phyloP scores from a whole-genome alignment of 1,139 yeast genomes.

The Torulaspora globosa region DNA sequence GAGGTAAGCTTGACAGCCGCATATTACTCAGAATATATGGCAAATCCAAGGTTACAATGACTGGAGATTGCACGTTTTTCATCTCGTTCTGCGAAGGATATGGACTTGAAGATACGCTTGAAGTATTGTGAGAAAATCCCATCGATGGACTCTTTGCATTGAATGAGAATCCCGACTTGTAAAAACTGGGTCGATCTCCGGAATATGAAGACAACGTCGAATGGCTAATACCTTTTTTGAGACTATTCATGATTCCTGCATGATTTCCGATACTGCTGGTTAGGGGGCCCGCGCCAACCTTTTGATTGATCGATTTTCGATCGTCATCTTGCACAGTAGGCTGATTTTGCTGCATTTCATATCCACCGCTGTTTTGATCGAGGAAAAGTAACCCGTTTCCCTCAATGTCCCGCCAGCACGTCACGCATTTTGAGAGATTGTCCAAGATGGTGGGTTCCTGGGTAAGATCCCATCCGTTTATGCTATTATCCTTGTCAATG shows the following conservation, averaged over 20 bases:
- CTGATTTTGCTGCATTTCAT: constrained; percentile 15
- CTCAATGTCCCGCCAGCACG: constrained; percentile 38
- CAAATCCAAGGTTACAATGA: constrained; percentile 29
- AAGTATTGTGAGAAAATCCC: constrained; percentile 18
- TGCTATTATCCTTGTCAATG: constrained; percentile 33
- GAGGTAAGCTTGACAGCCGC: constrained; percentile 23
- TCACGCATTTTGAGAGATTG: constrained; percentile 29
- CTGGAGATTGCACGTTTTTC: constrained; percentile 23
- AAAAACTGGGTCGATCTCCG: constrained; percentile 18
- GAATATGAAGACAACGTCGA: constrained; percentile 12
- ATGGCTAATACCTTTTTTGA: constrained; percentile 18
- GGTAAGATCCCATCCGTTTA: constrained; percentile 35
- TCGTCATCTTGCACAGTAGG: constrained; percentile 5
- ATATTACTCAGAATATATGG: constrained; percentile 32
- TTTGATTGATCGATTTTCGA: constrained; percentile 6
- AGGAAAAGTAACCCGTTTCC: constrained; percentile 36
- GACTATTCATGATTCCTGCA: constrained; percentile 10
- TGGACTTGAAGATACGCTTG: constrained; percentile 13
- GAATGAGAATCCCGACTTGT: constrained; percentile 17
- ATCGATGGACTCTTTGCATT: constrained; percentile 16
- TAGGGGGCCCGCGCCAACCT: constrained; percentile 10
- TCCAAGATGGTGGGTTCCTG: constrained; percentile 34
- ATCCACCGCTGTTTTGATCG: constrained; percentile 30
- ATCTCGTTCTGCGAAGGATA: constrained; percentile 13
- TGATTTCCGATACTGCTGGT: constrained; percentile 5